Evolutionary conservation across 768 basidiomycete species (phyloP), one percentile per base, ranked within the genome.

Genomic region (Rhodotorula taiwanensis): DNA sequence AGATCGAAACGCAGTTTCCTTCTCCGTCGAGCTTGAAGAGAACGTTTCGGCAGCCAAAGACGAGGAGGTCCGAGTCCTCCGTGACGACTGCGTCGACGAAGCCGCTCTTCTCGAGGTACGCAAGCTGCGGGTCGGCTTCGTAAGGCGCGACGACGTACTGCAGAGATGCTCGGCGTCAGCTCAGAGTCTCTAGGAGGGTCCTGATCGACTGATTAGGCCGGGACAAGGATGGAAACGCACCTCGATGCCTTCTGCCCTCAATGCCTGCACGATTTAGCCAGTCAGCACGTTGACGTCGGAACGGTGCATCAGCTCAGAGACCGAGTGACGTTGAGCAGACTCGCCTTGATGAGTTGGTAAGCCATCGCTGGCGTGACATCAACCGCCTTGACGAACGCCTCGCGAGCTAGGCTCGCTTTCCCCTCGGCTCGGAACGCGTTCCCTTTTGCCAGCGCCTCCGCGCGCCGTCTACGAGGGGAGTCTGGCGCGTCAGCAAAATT

Each of bases 351-450:
- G 68, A 97, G 79, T 76, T 98, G 95, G 74, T 82, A 93, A 4
- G 94, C 94, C 90, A 98, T 93, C 76, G 92, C 86, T 2, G 95
- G 93, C 7, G 91, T 94, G 45, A 99, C 89, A 69, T 99, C 95
- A 55, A 97, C 78, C 70, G 87, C 89, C 76, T 93, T 95, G 71
- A 87, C 81, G 73, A 89, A 98, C 75, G 78, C 83, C 21, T 98
- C 92, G 14, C 92, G 81, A 33, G 95, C 95, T 72, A 91, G 85
- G 33, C 78, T 79, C 69, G 83, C 80, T 73, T 84, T 85, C 23
- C 92, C 93, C 74, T 91, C 86, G 16, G 84, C 82, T 23, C 84
- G 79, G 16, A 97, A 78, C 0, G 81, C 79, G 39, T 86, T 84
- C 14, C 87, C 95, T 52, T 82, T 82, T 6, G 84, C 81, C 5